Percentiles rank a stretch among this genome's conserved stretches.
These are phyloP conservation scores for Daldinia childiae DNA, from an alignment of 495 filamentous ascomycete genomes.

Conservation along the genomic window DNA sequence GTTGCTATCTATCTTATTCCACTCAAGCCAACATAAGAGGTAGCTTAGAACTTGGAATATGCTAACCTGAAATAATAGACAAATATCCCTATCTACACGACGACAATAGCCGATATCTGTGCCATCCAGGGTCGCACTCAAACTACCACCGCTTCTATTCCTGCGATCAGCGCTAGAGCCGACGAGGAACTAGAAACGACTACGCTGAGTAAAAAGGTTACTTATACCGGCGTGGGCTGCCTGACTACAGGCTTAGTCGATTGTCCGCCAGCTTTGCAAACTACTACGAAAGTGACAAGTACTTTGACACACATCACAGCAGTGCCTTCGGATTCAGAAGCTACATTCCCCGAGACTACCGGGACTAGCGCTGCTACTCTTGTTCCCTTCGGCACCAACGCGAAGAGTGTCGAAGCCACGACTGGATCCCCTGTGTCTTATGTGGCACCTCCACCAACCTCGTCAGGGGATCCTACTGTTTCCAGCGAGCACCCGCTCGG, in stretches of 20 bases:
- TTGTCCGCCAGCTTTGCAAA: conserved; percentile 59
- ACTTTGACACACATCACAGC: conserved; percentile 49
- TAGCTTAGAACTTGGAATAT: background rate
- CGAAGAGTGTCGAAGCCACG: conserved; percentile 48
- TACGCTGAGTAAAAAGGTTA: conserved; percentile 47
- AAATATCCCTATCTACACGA: conserved; percentile 62
- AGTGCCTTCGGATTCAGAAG: conserved; percentile 49
- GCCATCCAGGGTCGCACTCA: conserved; percentile 41
- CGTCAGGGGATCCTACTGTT: background rate
- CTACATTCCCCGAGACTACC: conserved; percentile 51
- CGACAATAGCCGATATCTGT: conserved; percentile 59
- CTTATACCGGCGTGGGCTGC: conserved; percentile 54
- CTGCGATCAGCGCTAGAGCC: conserved; percentile 43
- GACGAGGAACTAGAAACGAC: conserved; percentile 47
- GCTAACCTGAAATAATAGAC: conserved; percentile 36
- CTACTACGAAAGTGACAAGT: conserved; percentile 47
- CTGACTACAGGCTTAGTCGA: conserved; percentile 52
- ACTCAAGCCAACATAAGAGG: background rate
- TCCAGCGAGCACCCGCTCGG: conserved; percentile 25
- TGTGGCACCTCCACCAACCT: conserved; percentile 40
- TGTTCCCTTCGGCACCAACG: conserved; percentile 53
- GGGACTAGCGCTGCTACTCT: conserved; percentile 42
- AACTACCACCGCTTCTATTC: conserved; percentile 39
- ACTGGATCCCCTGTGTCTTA: conserved; percentile 49
- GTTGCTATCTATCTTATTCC: background rate